phyloP scores from a whole-genome alignment of 2,329 filamentous ascomycete genomes.

The Polychaeton citri region DNA sequence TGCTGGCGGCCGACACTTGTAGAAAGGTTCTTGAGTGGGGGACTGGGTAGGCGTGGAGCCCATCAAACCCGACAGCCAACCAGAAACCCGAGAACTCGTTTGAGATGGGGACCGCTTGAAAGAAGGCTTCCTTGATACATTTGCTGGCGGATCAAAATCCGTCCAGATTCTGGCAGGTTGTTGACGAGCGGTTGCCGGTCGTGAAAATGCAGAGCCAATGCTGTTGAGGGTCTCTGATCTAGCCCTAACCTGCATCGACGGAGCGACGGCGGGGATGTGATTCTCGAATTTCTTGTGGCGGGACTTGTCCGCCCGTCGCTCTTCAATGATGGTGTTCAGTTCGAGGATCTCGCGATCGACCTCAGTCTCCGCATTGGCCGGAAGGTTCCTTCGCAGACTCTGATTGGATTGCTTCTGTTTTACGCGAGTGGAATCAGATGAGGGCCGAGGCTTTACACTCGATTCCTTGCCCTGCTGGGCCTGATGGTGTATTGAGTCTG shows the following conservation, averaged over 20 bases:
- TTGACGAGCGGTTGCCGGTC: constrained; percentile 18
- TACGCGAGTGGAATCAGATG: constrained; percentile 22
- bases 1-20: constrained; percentile 5
- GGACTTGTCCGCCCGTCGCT: constrained; percentile 26
- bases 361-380: constrained; percentile 19
- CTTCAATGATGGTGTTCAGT: constrained; percentile 36
- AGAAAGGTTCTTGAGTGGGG: constrained; percentile 9
- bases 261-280: constrained; percentile 35
- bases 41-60: constrained; percentile 1
- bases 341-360: constrained; percentile 34
- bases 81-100: constrained; percentile 11
- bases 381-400: constrained; percentile 4
- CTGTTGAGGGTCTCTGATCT: constrained; percentile 34
- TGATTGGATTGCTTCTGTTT: constrained; percentile 20
- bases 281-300: constrained; percentile 15
- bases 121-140: neutral
- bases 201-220: constrained; percentile 34
- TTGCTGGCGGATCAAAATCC: neutral
- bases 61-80: constrained; percentile 16
- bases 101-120: neutral
- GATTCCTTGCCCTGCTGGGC: constrained; percentile 9
- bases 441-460: constrained; percentile 9
- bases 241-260: constrained; percentile 30
- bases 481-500: neutral
- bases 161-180: no score